phyloP scores from a whole-genome alignment of 1,284 basidiomycete genomes.

The Ustilago shanxiensis region DNA sequence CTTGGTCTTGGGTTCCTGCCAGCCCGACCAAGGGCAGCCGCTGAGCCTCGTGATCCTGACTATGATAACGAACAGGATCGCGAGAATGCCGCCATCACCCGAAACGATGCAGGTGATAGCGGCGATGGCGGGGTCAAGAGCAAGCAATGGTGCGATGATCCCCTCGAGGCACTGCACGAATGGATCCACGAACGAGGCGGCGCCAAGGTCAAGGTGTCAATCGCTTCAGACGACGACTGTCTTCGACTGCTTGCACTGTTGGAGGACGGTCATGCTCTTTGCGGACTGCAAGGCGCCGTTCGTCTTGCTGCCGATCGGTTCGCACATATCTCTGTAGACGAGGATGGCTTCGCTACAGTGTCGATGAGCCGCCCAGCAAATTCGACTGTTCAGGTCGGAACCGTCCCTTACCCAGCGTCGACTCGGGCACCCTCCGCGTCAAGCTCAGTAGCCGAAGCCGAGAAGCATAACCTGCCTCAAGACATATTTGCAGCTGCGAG shows the following conservation, averaged over 20 bases:
- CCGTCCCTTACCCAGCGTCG: not conserved
- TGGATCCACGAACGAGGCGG: constrained; percentile 39
- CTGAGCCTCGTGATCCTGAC: constrained; percentile 48
- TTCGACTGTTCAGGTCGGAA: not conserved
- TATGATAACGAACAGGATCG: constrained; percentile 19
- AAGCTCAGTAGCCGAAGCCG: not conserved
- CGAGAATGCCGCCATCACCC: constrained; percentile 8
- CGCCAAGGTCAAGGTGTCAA: constrained; percentile 30
- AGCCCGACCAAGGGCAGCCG: constrained; percentile 34
- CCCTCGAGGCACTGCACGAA: constrained; percentile 39
- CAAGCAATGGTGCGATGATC: constrained; percentile 37
- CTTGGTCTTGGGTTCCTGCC: constrained; percentile 44
- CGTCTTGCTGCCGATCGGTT: constrained; percentile 34
- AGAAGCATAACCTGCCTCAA: constrained; percentile 20
- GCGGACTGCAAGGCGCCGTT: constrained; percentile 22
- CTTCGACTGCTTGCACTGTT: constrained; percentile 34
- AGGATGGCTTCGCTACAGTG: constrained; percentile 26
- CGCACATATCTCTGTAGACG: constrained; percentile 24
- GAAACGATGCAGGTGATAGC: not conserved
- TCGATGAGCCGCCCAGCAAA: not conserved
- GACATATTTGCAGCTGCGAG: constrained; percentile 13
- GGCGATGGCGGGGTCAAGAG: not conserved
- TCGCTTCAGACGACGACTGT: constrained; percentile 53
- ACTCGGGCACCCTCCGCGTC: not conserved
- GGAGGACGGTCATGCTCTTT: not conserved